Evolutionary conservation across 2,329 filamentous ascomycete species (phyloP).

Genomic region (Fusarium euwallaceae): DNA sequence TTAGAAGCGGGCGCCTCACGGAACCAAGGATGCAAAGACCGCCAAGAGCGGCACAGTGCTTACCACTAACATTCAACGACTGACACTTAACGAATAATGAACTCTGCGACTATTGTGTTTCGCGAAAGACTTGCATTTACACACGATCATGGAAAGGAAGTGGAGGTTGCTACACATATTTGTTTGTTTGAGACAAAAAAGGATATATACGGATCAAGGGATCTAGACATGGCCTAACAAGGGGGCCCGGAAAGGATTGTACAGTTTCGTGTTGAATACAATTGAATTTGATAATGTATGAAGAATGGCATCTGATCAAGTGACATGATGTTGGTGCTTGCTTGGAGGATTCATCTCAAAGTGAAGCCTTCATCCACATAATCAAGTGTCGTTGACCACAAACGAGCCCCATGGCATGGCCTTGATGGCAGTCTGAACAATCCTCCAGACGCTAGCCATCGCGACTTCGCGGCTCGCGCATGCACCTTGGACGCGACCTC

Average conservation of each 20-base stretch:
- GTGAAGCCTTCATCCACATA: background rate
- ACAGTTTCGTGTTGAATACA: background rate
- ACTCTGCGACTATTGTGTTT: background rate
- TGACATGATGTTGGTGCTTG: background rate
- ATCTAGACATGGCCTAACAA: background rate
- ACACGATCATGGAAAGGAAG: background rate
- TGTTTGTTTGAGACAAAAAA: background rate
- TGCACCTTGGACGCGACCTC: background rate
- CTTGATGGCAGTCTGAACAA: background rate
- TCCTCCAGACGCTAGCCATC: too few species aligned
- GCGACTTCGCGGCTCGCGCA: background rate
- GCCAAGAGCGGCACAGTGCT: background rate
- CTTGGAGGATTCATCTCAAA: background rate
- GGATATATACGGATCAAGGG: slow-evolving; percentile 1
- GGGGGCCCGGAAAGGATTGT: background rate
- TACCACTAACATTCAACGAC: background rate
- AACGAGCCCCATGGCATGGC: too few species aligned
- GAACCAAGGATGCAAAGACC: background rate
- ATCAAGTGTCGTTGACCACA: background rate
- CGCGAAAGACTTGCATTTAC: background rate
- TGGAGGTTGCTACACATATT: slow-evolving; percentile 8
- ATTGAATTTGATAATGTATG: background rate
- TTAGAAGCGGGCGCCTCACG: background rate
- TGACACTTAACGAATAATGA: background rate
- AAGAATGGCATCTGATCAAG: background rate